Evolutionary conservation across 371 early-diverging fungal species (phyloP), one percentile per base, ranked within the genome.

Genomic region (Batrachochytrium dendrobatidis): DNA sequence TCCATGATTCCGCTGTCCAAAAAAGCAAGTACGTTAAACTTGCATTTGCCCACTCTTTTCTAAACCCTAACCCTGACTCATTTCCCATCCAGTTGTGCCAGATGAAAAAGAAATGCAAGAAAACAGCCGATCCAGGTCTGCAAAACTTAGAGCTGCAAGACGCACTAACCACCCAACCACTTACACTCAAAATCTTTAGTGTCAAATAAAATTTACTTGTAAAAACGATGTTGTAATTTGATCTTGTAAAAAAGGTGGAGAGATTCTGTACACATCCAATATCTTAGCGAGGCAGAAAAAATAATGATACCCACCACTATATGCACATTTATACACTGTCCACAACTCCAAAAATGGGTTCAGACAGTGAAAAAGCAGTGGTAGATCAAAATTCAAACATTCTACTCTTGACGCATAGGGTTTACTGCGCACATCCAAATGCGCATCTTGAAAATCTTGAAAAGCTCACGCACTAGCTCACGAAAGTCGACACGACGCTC

Each of bases 381-480:
- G n/a, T n/a, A n/a, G n/a, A n/a, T n/a, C n/a, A n/a, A n/a, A n/a
- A n/a, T n/a, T n/a, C n/a, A n/a, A n/a, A n/a, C 43, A 39, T 17
- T 39, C 43, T n/a, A 17, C n/a, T n/a, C 43, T 39, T 39, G n/a
- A n/a, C 17, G n/a, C 43, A 39, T 39, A n/a, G n/a, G n/a, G n/a
- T n/a, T n/a, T n/a, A 7, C n/a, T 20, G 34, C 63, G 20, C 35
- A 76, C 95, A 98, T 94, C 99, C 99, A 99, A 63, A 99, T 98
- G 51, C 99, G 87, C 6, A 96, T 97, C 78, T 99, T 98, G 80
- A 96, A 99, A 35, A 92, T 86, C 73, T 96, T 97, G 79, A 98
- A 99, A 49, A 99, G 79, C 52, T 99, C 98, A 35, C 95, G 86
- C 56, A 99, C 99, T 32, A 99, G 82, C 65, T 99, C 99, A 53